A percentile compares a stretch with the other conserved stretches of the same genome.
Conservation (phyloP, 1,284 basidiomycete species). For the Limonomyces culmigenus region DNA sequence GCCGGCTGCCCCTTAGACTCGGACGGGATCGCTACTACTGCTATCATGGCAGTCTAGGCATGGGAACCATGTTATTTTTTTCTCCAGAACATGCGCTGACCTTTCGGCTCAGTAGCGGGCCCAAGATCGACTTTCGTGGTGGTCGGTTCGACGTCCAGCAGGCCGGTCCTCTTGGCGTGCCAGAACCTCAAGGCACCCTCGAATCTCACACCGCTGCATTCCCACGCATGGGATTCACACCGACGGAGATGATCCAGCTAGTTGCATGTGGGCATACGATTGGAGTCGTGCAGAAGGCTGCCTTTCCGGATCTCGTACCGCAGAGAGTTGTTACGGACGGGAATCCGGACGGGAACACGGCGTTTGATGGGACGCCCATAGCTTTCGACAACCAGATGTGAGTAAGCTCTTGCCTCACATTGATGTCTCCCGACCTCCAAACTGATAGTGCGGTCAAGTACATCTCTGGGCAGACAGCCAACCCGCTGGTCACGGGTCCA, state of each 20-base stretch:
- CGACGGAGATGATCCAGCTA: conserved; percentile 11
- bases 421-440: neutral
- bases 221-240: conserved; percentile 10
- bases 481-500: conserved; percentile 8
- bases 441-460: conserved; percentile 8
- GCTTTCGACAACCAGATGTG: conserved; percentile 9
- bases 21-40: conserved; percentile 12
- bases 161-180: conserved; percentile 11
- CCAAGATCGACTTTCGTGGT: conserved; percentile 10
- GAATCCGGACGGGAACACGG: neutral
- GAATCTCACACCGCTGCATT: conserved; percentile 5
- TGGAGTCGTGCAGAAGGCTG: conserved; percentile 11
- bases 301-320: conserved; percentile 12
- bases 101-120: conserved; percentile 6
- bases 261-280: conserved; percentile 14
- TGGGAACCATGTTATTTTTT: conserved; percentile 5
- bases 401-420: neutral
- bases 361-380: conserved; percentile 7
- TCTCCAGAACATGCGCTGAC: neutral
- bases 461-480: conserved; percentile 8
- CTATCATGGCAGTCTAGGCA: conserved; percentile 9
- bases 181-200: conserved; percentile 11
- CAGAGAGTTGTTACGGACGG: too few relatives aligned
- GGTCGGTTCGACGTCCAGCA: conserved; percentile 12
- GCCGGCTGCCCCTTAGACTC: too few relatives aligned